Base-by-base conservation (phyloP, 495 filamentous ascomycete genomes). In the Neurospora sp. region DNA sequence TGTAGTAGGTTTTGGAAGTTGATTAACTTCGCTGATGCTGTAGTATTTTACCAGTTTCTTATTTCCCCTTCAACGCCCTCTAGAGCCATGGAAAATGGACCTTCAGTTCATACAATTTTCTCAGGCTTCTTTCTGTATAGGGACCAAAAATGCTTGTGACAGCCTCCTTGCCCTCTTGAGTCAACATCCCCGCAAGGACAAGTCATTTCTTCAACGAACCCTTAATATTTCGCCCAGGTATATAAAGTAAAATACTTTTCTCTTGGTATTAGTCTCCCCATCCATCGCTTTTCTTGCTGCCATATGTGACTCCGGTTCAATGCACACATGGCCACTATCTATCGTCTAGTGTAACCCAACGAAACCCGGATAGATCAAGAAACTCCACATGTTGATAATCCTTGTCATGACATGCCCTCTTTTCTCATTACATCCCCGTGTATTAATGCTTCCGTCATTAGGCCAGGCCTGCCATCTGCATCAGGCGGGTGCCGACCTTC, bases 401-500 rank as follows among this genome's bases (percentile, higher is more conserved):
- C 54, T 31, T 27, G 14, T 35, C 27, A 37, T 66, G 27, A 37
- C 7, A 66, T 35, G 54, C 14, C 14, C 54, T 66, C 7, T 62
- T 35, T 44, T 31, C 5, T 54, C 72, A 37, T 73, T 27, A 66
- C 46, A 35, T 7, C 12, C 27, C 14, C 12, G 5, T 38, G 9
- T 20, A 11, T 38, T 16, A 3, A 72, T 46, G 27, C 27, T 60
- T 46, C 20, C 2, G 4, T 18, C 1, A 35, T 78, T 72, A 80
- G 35, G 80, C 77, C 78, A 80, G 75, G n/a, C 81, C 81, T 5
- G 79, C 82, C 71, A 86, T 74, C 75, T 87, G 83, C 69, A 87
- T 74, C 49, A 87, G 70, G 35, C 81, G 80, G 39, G 80, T 78
- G 23, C 85, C 85, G 5, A 77, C 84, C 44, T 83, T 82, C n/a